A percentile compares a stretch with the other conserved stretches of the same genome.
Evolutionary conservation across 208 protist genomes (phyloP).

Genomic region (Strigomonas culicis): DNA sequence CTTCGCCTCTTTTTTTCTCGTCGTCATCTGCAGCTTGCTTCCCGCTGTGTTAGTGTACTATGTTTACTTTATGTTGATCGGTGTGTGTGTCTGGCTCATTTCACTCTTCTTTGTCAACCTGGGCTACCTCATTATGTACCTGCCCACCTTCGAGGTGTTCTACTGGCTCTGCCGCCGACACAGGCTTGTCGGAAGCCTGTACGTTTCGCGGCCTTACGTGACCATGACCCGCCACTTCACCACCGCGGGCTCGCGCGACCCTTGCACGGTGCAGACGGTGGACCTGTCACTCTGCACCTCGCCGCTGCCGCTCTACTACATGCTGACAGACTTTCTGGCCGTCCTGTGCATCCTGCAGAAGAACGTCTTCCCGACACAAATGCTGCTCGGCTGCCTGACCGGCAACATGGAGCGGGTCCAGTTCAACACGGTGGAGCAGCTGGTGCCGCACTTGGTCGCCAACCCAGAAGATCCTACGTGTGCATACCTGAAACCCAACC

Average conservation of each 20-base stretch:
- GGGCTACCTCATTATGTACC: slow-evolving; percentile 55
- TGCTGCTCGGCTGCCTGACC: slow-evolving; percentile 17
- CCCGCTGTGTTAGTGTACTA: slow-evolving; percentile 92
- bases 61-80: slow-evolving; percentile 84
- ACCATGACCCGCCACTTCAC: slow-evolving; percentile 25
- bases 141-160: slow-evolving; percentile 54
- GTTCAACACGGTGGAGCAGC: slow-evolving; percentile 31
- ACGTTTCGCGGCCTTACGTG: slow-evolving; percentile 36
- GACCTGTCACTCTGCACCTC: slow-evolving; percentile 48
- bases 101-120: slow-evolving; percentile 52
- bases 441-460: slow-evolving; percentile 57
- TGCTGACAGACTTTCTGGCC: slow-evolving; percentile 67
- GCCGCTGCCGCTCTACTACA: slow-evolving; percentile 35
- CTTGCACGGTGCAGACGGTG: slow-evolving; percentile 56
- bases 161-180: slow-evolving; percentile 40
- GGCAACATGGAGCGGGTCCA: slow-evolving; percentile 22
- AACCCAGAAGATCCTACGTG: slow-evolving; percentile 48
- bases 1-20: slow-evolving; percentile 88
- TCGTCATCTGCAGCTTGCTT: slow-evolving; percentile 85
- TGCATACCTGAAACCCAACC: slow-evolving; percentile 23
- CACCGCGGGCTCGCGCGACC: not conserved
- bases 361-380: slow-evolving; percentile 19
- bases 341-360: slow-evolving; percentile 35
- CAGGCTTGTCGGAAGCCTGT: slow-evolving; percentile 26
- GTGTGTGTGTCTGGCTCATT: slow-evolving; percentile 41